A percentile compares a stretch with the other conserved stretches of the same genome.
Conservation (phyloP, 192 early-diverging fungal species). For the Diversispora epigaea region DNA sequence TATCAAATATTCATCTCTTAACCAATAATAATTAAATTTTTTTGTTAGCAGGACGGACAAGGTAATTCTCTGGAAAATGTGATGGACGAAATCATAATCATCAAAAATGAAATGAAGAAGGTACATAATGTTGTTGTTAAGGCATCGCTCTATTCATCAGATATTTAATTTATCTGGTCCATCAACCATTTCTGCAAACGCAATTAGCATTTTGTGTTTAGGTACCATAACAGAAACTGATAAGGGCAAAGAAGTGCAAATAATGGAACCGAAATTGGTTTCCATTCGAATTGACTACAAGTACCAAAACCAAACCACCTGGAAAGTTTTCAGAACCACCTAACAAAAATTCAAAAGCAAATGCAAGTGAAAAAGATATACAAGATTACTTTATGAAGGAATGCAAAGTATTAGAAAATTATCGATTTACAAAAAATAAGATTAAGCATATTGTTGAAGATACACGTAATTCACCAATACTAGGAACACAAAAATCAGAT, state of each 20-base stretch:
- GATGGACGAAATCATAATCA: too few relatives aligned
- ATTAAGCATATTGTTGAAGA: conserved; percentile 16
- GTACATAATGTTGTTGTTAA: neutral
- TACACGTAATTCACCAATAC: neutral
- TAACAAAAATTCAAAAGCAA: neutral
- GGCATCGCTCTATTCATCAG: neutral
- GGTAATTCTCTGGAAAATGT: too few relatives aligned
- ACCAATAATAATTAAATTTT: too few relatives aligned
- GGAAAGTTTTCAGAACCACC: conserved; percentile 3
- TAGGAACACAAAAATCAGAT: conserved; percentile 21
- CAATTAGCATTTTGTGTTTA: neutral
- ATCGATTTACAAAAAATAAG: neutral
- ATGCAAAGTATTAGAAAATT: neutral
- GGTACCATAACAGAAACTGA: conserved; percentile 1
- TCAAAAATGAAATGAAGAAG: too few relatives aligned
- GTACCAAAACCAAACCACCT: neutral
- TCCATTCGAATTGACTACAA: neutral
- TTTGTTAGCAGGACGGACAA: too few relatives aligned
- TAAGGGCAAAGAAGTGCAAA: neutral
- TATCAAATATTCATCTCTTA: too few relatives aligned
- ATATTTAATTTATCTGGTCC: conserved; percentile 20
- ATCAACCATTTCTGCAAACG: neutral
- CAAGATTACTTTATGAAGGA: conserved; percentile 23
- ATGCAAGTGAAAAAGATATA: neutral
- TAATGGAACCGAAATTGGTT: neutral